phyloP scores from a whole-genome alignment of 2,329 filamentous ascomycete genomes.

The Aspergillus fumigatus region DNA sequence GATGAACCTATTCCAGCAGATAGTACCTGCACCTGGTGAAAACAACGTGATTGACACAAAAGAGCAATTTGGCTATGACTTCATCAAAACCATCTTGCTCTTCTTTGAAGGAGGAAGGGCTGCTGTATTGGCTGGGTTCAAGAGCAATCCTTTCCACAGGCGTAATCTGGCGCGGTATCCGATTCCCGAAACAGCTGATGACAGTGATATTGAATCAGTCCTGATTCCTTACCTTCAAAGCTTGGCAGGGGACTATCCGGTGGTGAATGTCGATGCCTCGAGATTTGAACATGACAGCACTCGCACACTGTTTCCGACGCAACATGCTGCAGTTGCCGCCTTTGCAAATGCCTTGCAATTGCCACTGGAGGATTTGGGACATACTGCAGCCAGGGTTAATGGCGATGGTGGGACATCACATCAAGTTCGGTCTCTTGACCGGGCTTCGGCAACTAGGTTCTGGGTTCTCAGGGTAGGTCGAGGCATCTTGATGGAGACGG shows the following conservation, averaged over 20 bases:
- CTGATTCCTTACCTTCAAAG: constrained; percentile 58
- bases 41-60: constrained; percentile 34
- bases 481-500: constrained; percentile 55
- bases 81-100: constrained; percentile 58
- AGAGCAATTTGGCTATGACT: constrained; percentile 60
- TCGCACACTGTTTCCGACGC: constrained; percentile 48
- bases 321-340: constrained; percentile 52
- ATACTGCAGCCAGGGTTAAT: constrained; percentile 29
- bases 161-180: constrained; percentile 47
- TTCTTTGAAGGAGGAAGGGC: constrained; percentile 58
- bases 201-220: constrained; percentile 51
- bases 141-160: constrained; percentile 38
- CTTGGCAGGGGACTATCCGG: constrained; percentile 46
- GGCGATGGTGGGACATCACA: constrained; percentile 12
- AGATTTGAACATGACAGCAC: constrained; percentile 54
- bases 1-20: constrained; percentile 45
- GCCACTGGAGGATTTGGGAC: constrained; percentile 49
- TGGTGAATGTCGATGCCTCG: constrained; percentile 55
- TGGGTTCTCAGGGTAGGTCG: constrained; percentile 59
- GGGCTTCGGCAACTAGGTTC: constrained; percentile 39
- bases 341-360: constrained; percentile 52
- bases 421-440: constrained; percentile 30
- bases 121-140: constrained; percentile 54
- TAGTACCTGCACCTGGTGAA: constrained; percentile 45
- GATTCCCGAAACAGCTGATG: constrained; percentile 46